A percentile compares a stretch with the other conserved stretches of the same genome.
phyloP scores from a whole-genome alignment of 768 basidiomycete genomes.

The Amanita inopinata region DNA sequence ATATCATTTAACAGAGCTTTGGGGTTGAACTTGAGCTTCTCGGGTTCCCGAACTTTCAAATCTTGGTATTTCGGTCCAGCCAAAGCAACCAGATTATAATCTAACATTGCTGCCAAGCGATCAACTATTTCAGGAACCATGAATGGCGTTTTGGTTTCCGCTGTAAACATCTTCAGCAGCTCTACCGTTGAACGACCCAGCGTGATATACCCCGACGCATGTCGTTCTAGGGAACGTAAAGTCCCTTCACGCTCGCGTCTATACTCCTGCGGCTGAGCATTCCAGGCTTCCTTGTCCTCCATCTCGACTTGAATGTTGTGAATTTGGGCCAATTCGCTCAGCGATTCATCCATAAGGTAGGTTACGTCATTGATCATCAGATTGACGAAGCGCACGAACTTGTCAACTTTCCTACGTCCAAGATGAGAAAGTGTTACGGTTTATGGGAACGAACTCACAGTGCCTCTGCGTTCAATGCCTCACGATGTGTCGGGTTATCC shows the following conservation, averaged over 20 bases:
- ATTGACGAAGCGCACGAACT: conserved; percentile 94
- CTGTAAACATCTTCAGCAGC: conserved; percentile 85
- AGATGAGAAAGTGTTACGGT: neutral
- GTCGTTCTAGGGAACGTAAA: conserved; percentile 72
- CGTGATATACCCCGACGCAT: conserved; percentile 79
- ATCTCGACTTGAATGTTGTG: conserved; percentile 80
- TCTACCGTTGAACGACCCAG: conserved; percentile 86
- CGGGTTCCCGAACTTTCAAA: conserved; percentile 74
- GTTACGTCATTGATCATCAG: conserved; percentile 99
- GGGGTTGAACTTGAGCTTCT: conserved; percentile 87
- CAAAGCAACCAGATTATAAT: conserved; percentile 85
- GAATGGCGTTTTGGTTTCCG: conserved; percentile 85
- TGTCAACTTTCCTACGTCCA: conserved; percentile 64
- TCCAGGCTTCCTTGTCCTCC: conserved; percentile 66
- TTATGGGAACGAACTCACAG: conserved; percentile 31
- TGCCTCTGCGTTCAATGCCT: conserved; percentile 75
- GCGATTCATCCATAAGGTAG: conserved; percentile 93
- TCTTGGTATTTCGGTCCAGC: conserved; percentile 86
- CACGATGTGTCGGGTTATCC: conserved; percentile 82
- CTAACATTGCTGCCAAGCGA: conserved; percentile 90
- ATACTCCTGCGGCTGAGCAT: conserved; percentile 52
- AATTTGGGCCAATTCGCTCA: conserved; percentile 83
- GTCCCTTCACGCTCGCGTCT: conserved; percentile 77
- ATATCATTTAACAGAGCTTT: conserved; percentile 76
- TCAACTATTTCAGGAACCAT: conserved; percentile 96